Base-by-base conservation (phyloP, 768 basidiomycete species). In the Cyathus striatus region DNA sequence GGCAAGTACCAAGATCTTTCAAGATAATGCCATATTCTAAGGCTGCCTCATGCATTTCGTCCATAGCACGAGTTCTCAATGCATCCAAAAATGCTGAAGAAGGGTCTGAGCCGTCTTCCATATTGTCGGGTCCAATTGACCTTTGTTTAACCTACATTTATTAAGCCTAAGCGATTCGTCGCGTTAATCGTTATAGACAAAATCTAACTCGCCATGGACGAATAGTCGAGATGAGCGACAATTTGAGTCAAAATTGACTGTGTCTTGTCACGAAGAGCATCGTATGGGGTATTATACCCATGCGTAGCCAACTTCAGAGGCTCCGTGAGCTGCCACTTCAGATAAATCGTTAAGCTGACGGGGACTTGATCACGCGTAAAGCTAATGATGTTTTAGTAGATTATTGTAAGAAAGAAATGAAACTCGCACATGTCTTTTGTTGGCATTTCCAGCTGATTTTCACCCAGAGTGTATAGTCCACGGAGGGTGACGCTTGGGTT, bases 281-380 rank as follows among this genome's bases (percentile, higher is more conserved):
- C 83, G 53, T 86, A 91, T 4, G 90, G 88, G 0, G 87, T 90
- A 45, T 78, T 75, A 57, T 91, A 91, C 17, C 90, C 90, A 56
- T 91, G 90, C 1, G 80, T 84, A 1, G 90, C 81, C 27, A 91
- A 73, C 73, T 83, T 69, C 47, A 77, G 61, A 1, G 74, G 68
- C 52, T 75, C 70, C 5, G 66, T 67, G 34, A 70, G 58, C 50
- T 69, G 73, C 85, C 86, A 91, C 60, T 90, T 89, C 39, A 91
- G 70, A 57, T 90, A 91, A 48, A 91, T 83, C 4, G 83, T 88
- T 58, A 90, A 64, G 63, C 81, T 79, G 46, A 90, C 89, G 21
- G 89, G 89, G 6, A 90, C 89, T 65, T 91, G 88, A 51, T 90
- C 89, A 30, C 86, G 80, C 2, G 90, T 90, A 62, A 86, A 90